A percentile compares a stretch with the other conserved stretches of the same genome.
These are phyloP conservation scores for Mimosa bimucronata DNA, from an alignment of 306 rosid species.

Conservation along the genomic window DNA sequence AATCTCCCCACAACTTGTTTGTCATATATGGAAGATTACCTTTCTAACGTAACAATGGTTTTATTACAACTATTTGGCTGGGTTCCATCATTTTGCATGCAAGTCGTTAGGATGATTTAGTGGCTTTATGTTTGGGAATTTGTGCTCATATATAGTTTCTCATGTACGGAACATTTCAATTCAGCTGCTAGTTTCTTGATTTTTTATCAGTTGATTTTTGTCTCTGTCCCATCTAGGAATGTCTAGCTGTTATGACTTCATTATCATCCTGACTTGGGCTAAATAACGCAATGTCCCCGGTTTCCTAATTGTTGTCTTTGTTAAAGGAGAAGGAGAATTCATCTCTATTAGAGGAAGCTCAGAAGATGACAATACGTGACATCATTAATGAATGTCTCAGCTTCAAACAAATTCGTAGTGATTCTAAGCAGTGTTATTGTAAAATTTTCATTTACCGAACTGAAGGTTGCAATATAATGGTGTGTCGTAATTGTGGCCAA, in stretches of 20 bases:
- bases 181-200: slow-evolving; percentile 24
- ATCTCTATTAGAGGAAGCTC: slow-evolving; percentile 53
- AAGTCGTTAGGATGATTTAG: not conserved
- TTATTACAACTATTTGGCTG: not conserved
- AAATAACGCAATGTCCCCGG: slow-evolving; percentile 9
- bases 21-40: slow-evolving; percentile 1
- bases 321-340: slow-evolving; percentile 81
- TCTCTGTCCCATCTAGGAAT: not conserved
- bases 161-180: slow-evolving; percentile 15
- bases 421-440: slow-evolving; percentile 83
- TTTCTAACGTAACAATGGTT: not conserved
- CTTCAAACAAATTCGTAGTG: slow-evolving; percentile 64
- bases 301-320: slow-evolving; percentile 17
- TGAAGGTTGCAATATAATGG: slow-evolving; percentile 93
- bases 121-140: not conserved
- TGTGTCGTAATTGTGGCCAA: slow-evolving; percentile 71
- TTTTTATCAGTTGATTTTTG: slow-evolving; percentile 5
- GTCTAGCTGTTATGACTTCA: too few species aligned
- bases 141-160: slow-evolving; percentile 14
- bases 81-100: not conserved
- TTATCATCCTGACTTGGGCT: slow-evolving; percentile 9
- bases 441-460: slow-evolving; percentile 76
- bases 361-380: slow-evolving; percentile 62
- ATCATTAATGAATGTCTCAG: slow-evolving; percentile 81
- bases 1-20: not conserved